A percentile compares a stretch with the other conserved stretches of the same genome.
phyloP scores from a whole-genome alignment of 2,329 filamentous ascomycete species.

The Celoporthe dispersa region DNA sequence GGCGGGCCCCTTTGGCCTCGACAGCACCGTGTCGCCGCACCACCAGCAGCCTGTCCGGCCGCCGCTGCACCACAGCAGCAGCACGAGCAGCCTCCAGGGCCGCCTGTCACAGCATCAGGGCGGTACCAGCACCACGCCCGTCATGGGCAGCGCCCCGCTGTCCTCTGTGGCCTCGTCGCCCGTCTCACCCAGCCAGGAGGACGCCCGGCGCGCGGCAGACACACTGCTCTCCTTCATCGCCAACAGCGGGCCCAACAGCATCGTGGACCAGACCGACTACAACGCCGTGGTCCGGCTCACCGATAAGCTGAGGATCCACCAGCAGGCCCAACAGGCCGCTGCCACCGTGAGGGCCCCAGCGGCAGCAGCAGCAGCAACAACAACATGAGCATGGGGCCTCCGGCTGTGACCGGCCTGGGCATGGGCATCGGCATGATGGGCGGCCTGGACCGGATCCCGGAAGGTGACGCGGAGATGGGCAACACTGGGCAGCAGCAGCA shows the following conservation, averaged over 20 bases:
- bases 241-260: slow-evolving; percentile 65
- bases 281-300: slow-evolving; percentile 79
- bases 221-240: slow-evolving; percentile 83
- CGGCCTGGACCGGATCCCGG: slow-evolving; percentile 59
- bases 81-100: slow-evolving; percentile 52
- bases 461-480: slow-evolving; percentile 58
- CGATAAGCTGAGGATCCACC: slow-evolving; percentile 79
- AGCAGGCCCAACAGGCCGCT: slow-evolving; percentile 42
- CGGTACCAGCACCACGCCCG: slow-evolving; percentile 34
- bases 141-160: slow-evolving; percentile 36
- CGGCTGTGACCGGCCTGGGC: slow-evolving; percentile 32
- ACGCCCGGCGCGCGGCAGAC: slow-evolving; percentile 80
- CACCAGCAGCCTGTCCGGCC: slow-evolving; percentile 46
- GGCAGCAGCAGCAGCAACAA: no score
- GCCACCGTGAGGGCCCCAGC: slow-evolving; percentile 33
- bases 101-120: slow-evolving; percentile 36
- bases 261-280: slow-evolving; percentile 79
- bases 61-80: slow-evolving; percentile 56
- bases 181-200: slow-evolving; percentile 77
- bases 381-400: slow-evolving; percentile 29
- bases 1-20: slow-evolving; percentile 47
- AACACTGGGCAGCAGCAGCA: slow-evolving; percentile 41
- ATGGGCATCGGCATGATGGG: slow-evolving; percentile 47
- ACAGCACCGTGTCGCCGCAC: slow-evolving; percentile 48
- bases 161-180: slow-evolving; percentile 59